phyloP scores from a whole-genome alignment of 441 rosid species.

The Syzygium malaccense region DNA sequence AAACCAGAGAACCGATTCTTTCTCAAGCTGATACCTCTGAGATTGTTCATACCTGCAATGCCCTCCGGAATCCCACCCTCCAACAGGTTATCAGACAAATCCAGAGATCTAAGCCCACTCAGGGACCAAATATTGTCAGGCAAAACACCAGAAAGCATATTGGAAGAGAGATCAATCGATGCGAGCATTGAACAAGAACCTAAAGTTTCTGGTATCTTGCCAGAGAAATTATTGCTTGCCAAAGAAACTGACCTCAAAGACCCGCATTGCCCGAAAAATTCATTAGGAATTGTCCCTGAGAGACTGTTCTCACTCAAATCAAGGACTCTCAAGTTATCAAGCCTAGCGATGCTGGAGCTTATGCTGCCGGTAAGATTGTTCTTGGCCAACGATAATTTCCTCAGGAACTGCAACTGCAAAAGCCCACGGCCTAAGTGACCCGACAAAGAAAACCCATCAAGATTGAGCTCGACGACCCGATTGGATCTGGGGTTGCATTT shows the following conservation, averaged over 20 bases:
- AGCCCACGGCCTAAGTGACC: conserved; percentile 69
- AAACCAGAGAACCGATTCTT: conserved; percentile 37
- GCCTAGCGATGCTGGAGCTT: conserved; percentile 45
- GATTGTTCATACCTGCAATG: conserved; percentile 36
- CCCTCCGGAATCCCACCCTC: conserved; percentile 43
- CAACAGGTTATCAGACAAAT: conserved; percentile 51
- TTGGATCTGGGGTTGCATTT: conserved; percentile 56
- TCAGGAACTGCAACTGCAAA: conserved; percentile 55
- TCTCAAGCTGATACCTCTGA: conserved; percentile 43
- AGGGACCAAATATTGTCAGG: conserved; percentile 52
- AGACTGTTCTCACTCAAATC: conserved; percentile 52
- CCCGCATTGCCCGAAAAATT: conserved; percentile 60
- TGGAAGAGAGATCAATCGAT: conserved; percentile 39
- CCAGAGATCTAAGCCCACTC: conserved; percentile 49
- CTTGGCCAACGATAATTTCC: conserved; percentile 64
- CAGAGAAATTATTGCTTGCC: conserved; percentile 44
- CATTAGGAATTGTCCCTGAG: conserved; percentile 47
- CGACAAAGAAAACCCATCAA: conserved; percentile 51
- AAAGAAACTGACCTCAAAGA: conserved; percentile 48
- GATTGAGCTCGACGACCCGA: conserved; percentile 54
- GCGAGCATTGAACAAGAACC: conserved; percentile 52
- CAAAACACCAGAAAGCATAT: conserved; percentile 44
- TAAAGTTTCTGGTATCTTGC: conserved; percentile 54
- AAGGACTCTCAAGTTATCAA: conserved; percentile 40
- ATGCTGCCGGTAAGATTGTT: conserved; percentile 72